Conservation (phyloP, 2,329 filamentous ascomycete genomes). For the Penicillium sp. region DNA sequence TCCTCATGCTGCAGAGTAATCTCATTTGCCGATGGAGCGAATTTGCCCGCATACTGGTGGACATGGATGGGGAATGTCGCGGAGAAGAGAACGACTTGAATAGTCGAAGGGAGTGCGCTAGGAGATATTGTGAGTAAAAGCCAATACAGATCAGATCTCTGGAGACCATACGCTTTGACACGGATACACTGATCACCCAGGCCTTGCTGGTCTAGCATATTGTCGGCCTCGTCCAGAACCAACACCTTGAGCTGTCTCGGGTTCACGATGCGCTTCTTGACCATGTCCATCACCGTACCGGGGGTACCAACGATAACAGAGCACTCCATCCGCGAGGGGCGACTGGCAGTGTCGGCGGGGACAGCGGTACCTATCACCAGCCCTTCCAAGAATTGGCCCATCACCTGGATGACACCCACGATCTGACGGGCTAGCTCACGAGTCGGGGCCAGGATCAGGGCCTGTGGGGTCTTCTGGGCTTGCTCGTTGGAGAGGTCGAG, state of each 20-base stretch:
- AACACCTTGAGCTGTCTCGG: slow-evolving; percentile 70
- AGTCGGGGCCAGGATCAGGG: slow-evolving; percentile 78
- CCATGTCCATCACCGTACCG: slow-evolving; percentile 84
- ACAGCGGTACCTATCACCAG: slow-evolving; percentile 78
- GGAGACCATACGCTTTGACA: slow-evolving; percentile 72
- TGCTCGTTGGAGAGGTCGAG: slow-evolving; percentile 68
- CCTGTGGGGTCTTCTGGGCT: slow-evolving; percentile 64
- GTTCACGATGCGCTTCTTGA: slow-evolving; percentile 73
- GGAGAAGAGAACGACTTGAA: slow-evolving; percentile 94
- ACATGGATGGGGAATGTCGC: slow-evolving; percentile 89
- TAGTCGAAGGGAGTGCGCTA: slow-evolving; percentile 67
- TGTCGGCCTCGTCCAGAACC: slow-evolving; percentile 95
- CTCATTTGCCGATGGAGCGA: slow-evolving; percentile 80
- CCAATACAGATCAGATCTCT: neutral
- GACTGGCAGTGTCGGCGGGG: slow-evolving; percentile 67
- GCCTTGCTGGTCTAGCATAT: slow-evolving; percentile 96
- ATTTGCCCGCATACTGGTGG: slow-evolving; percentile 75
- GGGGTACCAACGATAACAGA: slow-evolving; percentile 90
- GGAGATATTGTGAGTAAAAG: slow-evolving; percentile 30
- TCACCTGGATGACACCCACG: slow-evolving; percentile 73
- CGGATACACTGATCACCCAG: slow-evolving; percentile 92
- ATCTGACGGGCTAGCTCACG: slow-evolving; percentile 95
- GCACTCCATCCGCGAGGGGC: slow-evolving; percentile 66
- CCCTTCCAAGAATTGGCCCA: slow-evolving; percentile 78
- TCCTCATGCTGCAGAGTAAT: slow-evolving; percentile 87